Evolutionary conservation across 371 early-diverging fungal species (phyloP), one percentile per base, ranked within the genome.

Genomic region (Apophysomyces ossiformis): DNA sequence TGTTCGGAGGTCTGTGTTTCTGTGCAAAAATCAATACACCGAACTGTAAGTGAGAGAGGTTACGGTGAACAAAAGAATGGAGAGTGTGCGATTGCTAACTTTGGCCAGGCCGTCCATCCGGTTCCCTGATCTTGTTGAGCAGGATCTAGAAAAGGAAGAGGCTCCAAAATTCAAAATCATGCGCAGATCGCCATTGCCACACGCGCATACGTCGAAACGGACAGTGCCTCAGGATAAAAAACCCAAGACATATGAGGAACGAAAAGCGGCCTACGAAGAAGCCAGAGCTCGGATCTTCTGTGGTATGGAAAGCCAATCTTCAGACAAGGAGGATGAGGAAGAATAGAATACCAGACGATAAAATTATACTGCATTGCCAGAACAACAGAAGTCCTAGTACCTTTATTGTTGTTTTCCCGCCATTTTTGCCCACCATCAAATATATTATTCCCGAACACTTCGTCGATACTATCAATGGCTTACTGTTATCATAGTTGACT

Each of bases 251-350:
- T 80, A 89, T 46, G 89, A 92, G 65, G 91, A 90, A 69, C 83
- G 91, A 37, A 87, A 89, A 63, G 89, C 87, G 13, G 89, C 85
- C 6, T 93, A 93, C 66, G 90, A 91, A 68, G 84, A 83, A 60
- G 93, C 92, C 3, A 76, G 93, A 61, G 92, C 90, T n/a, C 78
- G 90, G 39, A 93, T 93, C 39, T 93, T 93, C 67, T 84, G 87
- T 59, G 89, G 88, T 37, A 39, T 77, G 65, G 82, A 73, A 64
- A 61, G 15, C 50, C 73, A 50, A 50, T 50, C 54, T 21, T 50
- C 54, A 9, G 54, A 32, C 11, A 50, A 21, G 21, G 54, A 50
- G 21, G 54, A 50, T 50, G 54, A 50, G 9, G 54, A 50, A 9
- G 35, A 50, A 50, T 50, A 50, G 54, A 50, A 18, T 41, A 41